Conservation (phyloP, 2,329 filamentous ascomycete genomes). For the Domatiomyces catenatus region DNA sequence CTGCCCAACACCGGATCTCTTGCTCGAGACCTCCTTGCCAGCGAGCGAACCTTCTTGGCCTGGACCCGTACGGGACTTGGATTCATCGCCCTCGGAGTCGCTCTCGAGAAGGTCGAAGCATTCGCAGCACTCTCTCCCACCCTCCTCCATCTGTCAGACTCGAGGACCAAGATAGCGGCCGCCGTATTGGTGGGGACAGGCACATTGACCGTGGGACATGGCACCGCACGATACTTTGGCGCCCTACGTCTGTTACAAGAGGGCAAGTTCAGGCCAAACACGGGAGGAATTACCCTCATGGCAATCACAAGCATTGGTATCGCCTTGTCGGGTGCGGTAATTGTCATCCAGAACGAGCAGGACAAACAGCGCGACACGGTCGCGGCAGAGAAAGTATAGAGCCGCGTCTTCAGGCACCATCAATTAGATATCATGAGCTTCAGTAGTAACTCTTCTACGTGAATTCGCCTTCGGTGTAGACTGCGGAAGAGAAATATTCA, state of each 20-base stretch:
- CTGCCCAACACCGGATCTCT: slow-evolving; percentile 34
- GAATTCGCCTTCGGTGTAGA: too few relatives aligned
- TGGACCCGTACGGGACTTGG: slow-evolving; percentile 39
- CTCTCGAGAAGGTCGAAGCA: slow-evolving; percentile 29
- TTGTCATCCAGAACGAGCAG: slow-evolving; percentile 7
- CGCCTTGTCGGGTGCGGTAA: slow-evolving; percentile 5
- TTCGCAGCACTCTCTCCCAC: slow-evolving; percentile 8
- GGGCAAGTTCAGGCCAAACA: slow-evolving; percentile 25
- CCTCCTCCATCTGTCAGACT: slow-evolving; percentile 6
- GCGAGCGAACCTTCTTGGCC: slow-evolving; percentile 38
- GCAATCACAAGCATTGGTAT: slow-evolving; percentile 9
- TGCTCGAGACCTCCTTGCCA: slow-evolving; percentile 39
- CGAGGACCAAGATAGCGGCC: slow-evolving; percentile 23
- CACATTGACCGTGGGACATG: slow-evolving; percentile 33
- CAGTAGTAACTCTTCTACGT: too few relatives aligned
- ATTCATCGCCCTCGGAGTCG: slow-evolving; percentile 38
- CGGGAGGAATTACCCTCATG: slow-evolving; percentile 8
- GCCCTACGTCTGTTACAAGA: slow-evolving; percentile 28
- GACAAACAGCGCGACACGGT: background rate
- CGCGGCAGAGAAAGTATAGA: background rate
- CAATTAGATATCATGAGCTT: too few relatives aligned
- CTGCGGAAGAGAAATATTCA: too few relatives aligned
- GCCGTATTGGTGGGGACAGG: slow-evolving; percentile 32
- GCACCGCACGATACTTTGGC: slow-evolving; percentile 33
- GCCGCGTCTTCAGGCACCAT: too few relatives aligned